Evolutionary conservation across 495 filamentous ascomycete species (phyloP).

Genomic region (Entonaema liquescens): DNA sequence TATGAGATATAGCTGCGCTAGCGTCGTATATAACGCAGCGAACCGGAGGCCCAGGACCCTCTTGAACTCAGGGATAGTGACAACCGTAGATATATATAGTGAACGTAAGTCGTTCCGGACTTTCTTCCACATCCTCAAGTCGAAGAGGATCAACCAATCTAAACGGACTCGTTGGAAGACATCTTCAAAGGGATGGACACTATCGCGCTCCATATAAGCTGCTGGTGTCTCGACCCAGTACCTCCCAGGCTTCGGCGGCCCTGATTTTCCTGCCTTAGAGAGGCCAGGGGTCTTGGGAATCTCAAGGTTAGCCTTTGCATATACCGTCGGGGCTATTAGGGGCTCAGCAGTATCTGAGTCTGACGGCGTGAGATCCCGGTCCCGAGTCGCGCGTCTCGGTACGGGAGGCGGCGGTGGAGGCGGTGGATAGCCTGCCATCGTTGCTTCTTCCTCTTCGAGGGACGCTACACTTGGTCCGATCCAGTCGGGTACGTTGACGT

Average conservation of each 20-base stretch:
- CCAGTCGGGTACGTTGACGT: slow-evolving; percentile 64
- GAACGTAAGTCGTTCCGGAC: slow-evolving; percentile 88
- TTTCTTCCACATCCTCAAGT: slow-evolving; percentile 96
- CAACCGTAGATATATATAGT: slow-evolving; percentile 94
- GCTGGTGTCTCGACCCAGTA: slow-evolving; percentile 89
- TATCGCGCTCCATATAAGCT: slow-evolving; percentile 64
- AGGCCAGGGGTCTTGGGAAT: slow-evolving; percentile 65
- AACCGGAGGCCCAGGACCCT: slow-evolving; percentile 92
- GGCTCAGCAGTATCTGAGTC: slow-evolving; percentile 69
- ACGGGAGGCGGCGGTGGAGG: slow-evolving; percentile 67
- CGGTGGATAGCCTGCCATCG: slow-evolving; percentile 72
- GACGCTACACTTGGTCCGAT: slow-evolving; percentile 41
- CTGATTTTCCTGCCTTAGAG: slow-evolving; percentile 42
- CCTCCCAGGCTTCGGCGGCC: slow-evolving; percentile 63
- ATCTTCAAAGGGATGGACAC: slow-evolving; percentile 79
- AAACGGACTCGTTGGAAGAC: slow-evolving; percentile 86
- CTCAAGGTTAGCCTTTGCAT: slow-evolving; percentile 62
- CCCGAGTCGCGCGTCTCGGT: slow-evolving; percentile 50
- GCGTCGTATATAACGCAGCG: slow-evolving; percentile 88
- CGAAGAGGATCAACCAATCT: slow-evolving; percentile 97
- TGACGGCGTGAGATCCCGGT: slow-evolving; percentile 65
- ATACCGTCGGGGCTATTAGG: slow-evolving; percentile 62
- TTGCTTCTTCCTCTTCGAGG: slow-evolving; percentile 72
- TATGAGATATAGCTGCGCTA: slow-evolving; percentile 95
- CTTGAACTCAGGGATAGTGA: slow-evolving; percentile 95